Conservation (phyloP, 805 yeast genomes). For the Scheffersomyces stipitis region DNA sequence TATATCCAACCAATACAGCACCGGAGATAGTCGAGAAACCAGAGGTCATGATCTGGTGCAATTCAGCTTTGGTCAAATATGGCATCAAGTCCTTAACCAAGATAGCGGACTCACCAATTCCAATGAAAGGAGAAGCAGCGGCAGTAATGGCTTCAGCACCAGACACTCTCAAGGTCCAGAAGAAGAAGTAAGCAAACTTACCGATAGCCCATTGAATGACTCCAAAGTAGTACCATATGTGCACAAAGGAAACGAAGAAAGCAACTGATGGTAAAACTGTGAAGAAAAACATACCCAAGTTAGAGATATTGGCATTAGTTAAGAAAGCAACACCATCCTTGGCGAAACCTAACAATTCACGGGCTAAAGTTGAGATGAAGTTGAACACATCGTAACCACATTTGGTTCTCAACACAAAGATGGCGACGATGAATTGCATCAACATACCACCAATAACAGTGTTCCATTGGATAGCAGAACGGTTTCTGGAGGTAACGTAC, state of each 20-base stretch:
- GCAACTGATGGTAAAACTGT: constrained; percentile 62
- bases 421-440: constrained; percentile 58
- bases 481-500: constrained; percentile 46
- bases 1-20: constrained; percentile 60
- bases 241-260: constrained; percentile 63
- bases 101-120: constrained; percentile 65
- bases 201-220: constrained; percentile 58
- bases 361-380: constrained; percentile 57
- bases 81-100: constrained; percentile 60
- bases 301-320: constrained; percentile 41
- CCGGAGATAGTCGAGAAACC: constrained; percentile 69
- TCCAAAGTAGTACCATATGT: constrained; percentile 60
- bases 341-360: constrained; percentile 57
- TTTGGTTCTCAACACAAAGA: constrained; percentile 59
- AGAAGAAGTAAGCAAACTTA: constrained; percentile 57
- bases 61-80: constrained; percentile 57
- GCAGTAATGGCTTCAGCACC: constrained; percentile 69
- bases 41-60: constrained; percentile 61
- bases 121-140: constrained; percentile 66
- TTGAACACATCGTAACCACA: constrained; percentile 62
- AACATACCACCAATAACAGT: constrained; percentile 61
- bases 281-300: constrained; percentile 50
- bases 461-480: constrained; percentile 51
- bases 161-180: constrained; percentile 56
- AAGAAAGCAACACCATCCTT: constrained; percentile 62